Evolutionary conservation across 1,284 basidiomycete genomes (phyloP), one percentile per base, ranked within the genome.

Genomic region (Earliella scabrosa): DNA sequence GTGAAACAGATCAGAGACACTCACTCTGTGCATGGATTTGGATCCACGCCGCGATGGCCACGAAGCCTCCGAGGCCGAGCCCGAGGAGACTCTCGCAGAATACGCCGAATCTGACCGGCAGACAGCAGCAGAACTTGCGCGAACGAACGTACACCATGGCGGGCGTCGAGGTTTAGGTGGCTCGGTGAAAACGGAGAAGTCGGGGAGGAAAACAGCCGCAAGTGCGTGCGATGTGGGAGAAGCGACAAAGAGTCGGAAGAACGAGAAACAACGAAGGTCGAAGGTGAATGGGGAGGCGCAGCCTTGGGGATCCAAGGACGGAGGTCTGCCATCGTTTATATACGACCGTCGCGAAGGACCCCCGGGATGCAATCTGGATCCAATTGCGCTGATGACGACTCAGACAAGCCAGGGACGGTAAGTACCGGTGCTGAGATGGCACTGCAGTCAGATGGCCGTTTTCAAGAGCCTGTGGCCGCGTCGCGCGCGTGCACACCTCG

Each of bases 71-170:
- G 29, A 74, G 68, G 36, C 75, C 61, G 56, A 82, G 68, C 40
- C 77, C 76, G 21, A 83, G 57, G 24, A 82, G 64, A 44, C 79
- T 74, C 58, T 83, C 73, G 61, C 85, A 81, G 68, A 86, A 81
- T 34, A 85, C 83, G 58, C 84, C 84, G 56, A 84, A 75, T 62
- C 83, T 77, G 68, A 86, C 81, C 46, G 85, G 81, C 65, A 86
- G 75, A 71, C 82, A 86, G 71, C 81, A 83, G 72, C 82, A 86
- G 71, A 85, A 86, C 63, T 69, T 71, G 65, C 70, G 70, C 29
- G 68, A 66, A 51, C 66, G 66, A 46, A 70, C 63, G 67, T 66
- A 63, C 39, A 57, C 62, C 70, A 71, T 71, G 36, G 50, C 61
- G 59, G 39, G 39, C 21, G 39, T 23, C 8, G 20, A 40, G 21